Evolutionary conservation across 2,329 filamentous ascomycete species (phyloP).

Genomic region (Colletotrichum spinosum): DNA sequence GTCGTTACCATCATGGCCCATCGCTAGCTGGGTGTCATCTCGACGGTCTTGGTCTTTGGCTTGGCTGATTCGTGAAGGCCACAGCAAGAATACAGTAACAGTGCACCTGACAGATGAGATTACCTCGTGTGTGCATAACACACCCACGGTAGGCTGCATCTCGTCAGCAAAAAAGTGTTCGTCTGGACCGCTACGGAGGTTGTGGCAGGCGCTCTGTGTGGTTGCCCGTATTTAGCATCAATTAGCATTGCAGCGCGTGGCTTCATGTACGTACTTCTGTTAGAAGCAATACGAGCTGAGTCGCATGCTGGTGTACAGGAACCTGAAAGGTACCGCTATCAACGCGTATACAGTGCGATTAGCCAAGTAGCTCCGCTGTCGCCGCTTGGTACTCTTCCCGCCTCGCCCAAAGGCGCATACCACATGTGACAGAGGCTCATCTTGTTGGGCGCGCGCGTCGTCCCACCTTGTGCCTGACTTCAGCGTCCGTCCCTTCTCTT

Average conservation of each 20-base stretch:
- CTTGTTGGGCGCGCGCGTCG: slow-evolving; percentile 2
- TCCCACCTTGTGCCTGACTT: background rate
- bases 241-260: background rate
- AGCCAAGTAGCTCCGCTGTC: slow-evolving; percentile 17
- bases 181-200: slow-evolving; percentile 4
- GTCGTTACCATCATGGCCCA: background rate
- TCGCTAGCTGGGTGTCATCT: too few species aligned
- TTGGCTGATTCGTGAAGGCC: slow-evolving; percentile 4
- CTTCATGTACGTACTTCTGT: slow-evolving; percentile 27
- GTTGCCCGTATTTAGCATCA: too few species aligned
- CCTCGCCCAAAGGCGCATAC: slow-evolving; percentile 17
- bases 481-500: background rate
- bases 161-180: slow-evolving; percentile 15
- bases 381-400: slow-evolving; percentile 17
- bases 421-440: slow-evolving; percentile 16
- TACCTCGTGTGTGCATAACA: slow-evolving; percentile 5
- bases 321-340: background rate
- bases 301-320: slow-evolving; percentile 2
- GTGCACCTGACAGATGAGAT: slow-evolving; percentile 13
- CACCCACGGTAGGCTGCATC: background rate
- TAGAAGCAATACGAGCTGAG: slow-evolving; percentile 35
- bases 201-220: background rate
- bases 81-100: slow-evolving; percentile 7
- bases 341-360: rapidly evolving
- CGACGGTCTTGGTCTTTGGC: background rate